Base-by-base conservation (phyloP, 176 grass and related monocot species). In the Elymus sibiricus region DNA sequence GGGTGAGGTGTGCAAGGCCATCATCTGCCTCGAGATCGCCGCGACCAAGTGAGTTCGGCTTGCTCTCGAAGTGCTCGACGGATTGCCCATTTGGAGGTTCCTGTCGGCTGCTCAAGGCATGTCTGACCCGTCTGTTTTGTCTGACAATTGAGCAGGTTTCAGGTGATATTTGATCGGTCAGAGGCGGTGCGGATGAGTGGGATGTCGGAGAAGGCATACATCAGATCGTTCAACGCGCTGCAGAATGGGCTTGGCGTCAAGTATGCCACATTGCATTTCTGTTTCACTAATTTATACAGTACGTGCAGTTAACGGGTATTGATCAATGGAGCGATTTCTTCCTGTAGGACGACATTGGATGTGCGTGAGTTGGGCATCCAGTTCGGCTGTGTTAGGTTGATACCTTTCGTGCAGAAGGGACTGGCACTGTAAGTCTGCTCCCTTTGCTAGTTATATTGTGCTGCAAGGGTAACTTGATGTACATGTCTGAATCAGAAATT, bases 1-100 rank as follows among this genome's bases (percentile, higher is more conserved):
- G 97, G 97, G 97, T 4, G 97, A 99, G 86, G 90, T 99, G 26
- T 92, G 92, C 90, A 99, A 99, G 74, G 94, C 94, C 61, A 96
- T 99, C 87, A 95, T 99, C 85, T 96, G 94, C 46, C 68, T 99
- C 32, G 97, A 99, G 90, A 94, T 94, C 59, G 97, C 94, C 0
- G 94, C 97, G 14, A 88, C 94, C 67, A 99, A 89, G 97, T 99
- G 85, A 78, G 87, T 91, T 7, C 0, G 1, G 22, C 34, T 16
- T 27, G 59, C 60, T 24, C 46, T 22, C 28, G 25, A 78, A 76
- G 1, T 88, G 86, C 91, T 96, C 79, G 79, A 84, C 67, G 26
- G 61, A 78, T 90, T 86, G 74, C 51, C 37, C 34, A 9, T 9
- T 7, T 11, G 5, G 43, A 29, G 17, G 19, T 25, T 5, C 56